Conservation (phyloP, 2,329 filamentous ascomycete species). For the Pseudopyrenochaeta lycopersici region DNA sequence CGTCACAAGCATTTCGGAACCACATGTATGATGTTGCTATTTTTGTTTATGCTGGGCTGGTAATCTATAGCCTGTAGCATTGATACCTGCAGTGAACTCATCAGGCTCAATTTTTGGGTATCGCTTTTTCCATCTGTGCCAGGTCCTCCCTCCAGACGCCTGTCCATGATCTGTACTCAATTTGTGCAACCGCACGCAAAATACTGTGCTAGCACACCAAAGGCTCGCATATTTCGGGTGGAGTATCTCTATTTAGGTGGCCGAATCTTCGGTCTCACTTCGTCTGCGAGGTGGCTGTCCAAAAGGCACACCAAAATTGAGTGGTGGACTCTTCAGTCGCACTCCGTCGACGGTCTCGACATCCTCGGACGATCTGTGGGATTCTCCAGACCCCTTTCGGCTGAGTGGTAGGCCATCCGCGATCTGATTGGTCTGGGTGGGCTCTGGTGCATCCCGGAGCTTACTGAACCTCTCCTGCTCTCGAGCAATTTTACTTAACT, state of each 20-base stretch:
- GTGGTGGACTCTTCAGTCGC: constrained; percentile 43
- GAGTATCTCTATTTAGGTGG: background rate
- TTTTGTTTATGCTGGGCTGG: constrained; percentile 19
- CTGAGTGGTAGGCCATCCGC: constrained; percentile 21
- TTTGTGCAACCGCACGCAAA: background rate
- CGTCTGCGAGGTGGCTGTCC: constrained; percentile 28
- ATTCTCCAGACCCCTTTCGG: constrained; percentile 31
- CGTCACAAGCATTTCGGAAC: background rate
- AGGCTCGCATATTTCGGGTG: background rate
- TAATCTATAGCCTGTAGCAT: constrained; percentile 28
- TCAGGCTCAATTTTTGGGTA: constrained; percentile 16
- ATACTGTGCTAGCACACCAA: background rate
- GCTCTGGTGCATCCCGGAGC: constrained; percentile 24
- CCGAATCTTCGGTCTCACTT: background rate
- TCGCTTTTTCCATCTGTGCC: constrained; percentile 6
- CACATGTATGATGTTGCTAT: background rate
- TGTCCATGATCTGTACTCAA: background rate
- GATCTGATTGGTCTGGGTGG: background rate
- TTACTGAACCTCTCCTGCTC: constrained; percentile 27
- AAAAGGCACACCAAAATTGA: constrained; percentile 48
- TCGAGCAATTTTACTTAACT: constrained; percentile 36
- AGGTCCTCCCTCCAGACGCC: constrained; percentile 1
- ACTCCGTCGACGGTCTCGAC: constrained; percentile 44
- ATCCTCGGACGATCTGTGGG: constrained; percentile 23
- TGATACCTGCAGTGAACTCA: constrained; percentile 11